Base-by-base conservation (phyloP, 176 grass and related monocot species). In the Carex scoparia region DNA sequence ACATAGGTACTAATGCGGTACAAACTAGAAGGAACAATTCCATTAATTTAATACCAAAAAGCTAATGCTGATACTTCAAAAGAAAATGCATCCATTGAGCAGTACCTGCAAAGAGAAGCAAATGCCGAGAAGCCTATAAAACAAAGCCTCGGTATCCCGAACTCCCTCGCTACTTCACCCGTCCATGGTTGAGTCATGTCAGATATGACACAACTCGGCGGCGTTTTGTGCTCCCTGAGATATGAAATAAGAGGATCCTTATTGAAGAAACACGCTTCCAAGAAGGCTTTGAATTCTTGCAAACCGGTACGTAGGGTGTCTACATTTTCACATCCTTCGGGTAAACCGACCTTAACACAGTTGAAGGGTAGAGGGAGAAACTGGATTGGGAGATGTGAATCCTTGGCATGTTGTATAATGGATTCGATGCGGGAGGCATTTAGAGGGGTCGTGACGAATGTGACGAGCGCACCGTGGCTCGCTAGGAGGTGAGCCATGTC, bases 371-470 rank as follows among this genome's bases (percentile, higher is more conserved):
- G 51, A 12, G 71, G 16, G 13, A 85, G 60, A 7, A 88, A 79
- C 1, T 65, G 33, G 32, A 88, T 81, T 7, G 69, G 0, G 12
- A 85, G 74, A 0, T 57, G 46, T 23, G 82, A 60, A 32, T 65
- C 82, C 54, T 58, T 70, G 13, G 71, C 82, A 65, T 61, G 81
- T n/a, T 85, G 82, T 60, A 88, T 72, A 12, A 79, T 19, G 37
- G 46, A 60, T 76, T 84, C 35, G 28, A 88, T 85, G 10, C 87
- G 87, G 2, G 53, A 19, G 32, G 87, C 61, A 10, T 88, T 88
- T 66, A 88, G n/a, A 69, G 87, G 87, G 53, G 87, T 88, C 1
- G 74, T 88, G 74, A 88, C 49, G 23, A 88, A 65, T 11, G 72
- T 88, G 68, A 88, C 86, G 27, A 66, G 81, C 0, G 66, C 70